Evolutionary conservation across 768 basidiomycete species (phyloP), one percentile per base, ranked within the genome.

Genomic region (Collybia mongolica): DNA sequence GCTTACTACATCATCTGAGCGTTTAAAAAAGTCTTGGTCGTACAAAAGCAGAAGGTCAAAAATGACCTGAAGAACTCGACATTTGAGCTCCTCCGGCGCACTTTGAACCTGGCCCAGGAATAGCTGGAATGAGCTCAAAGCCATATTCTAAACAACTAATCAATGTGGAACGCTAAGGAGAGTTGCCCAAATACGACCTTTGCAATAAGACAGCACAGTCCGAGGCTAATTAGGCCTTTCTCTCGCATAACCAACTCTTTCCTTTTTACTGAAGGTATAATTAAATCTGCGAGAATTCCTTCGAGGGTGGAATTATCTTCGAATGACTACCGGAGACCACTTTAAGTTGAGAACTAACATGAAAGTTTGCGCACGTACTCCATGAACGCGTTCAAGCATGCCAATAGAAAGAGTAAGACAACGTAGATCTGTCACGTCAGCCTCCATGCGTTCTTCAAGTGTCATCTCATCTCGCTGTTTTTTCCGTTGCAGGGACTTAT

Each of bases 1-100:
- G 60, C 76, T 53, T 36, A 77, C 76, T 19, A 73, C 69, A 29
- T 76, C 76, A 61, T 63, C 74, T 32, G 57, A 72, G 15, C 75
- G 71, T 20, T 76, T 77, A 53, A 90, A 74, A 64, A 93, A 89
- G 49, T 88, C 86, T 40, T 79, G 75, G 52, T 94, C 93, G 57
- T 98, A 91, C 47, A 96, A 84, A 77, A 97, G 85, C 57, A 98
- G 67, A 46, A 97, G 71, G 64, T 98, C 96, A 60, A 98, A 93
- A 14, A 97, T 74, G 45, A 94, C 82, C 61, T 94, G 88, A 37
- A 97, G 71, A 1, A 93, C 84, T 52, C 86, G 84, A 24, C 88
- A 68, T 66, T 86, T 87, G 52, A 97, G 76, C 14, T 86, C 79
- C 46, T 86, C 85, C 2, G 91, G 86, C 1, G 88, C 83, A 22